Base-by-base conservation (phyloP, 441 rosid genomes). In the Aleurites moluccanus region DNA sequence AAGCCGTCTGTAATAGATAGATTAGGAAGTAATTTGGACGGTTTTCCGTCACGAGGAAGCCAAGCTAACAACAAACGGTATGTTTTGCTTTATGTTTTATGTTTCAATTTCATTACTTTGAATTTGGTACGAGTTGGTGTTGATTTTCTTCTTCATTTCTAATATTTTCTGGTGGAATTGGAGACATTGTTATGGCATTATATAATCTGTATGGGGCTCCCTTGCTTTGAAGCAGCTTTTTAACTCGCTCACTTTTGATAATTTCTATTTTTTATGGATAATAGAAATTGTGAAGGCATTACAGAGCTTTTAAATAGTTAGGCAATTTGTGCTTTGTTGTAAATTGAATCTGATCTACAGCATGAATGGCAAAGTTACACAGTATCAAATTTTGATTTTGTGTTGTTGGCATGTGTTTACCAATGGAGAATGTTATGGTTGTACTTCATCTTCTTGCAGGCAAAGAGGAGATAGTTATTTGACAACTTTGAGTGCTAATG, bases 1-100 rank as follows among this genome's bases (percentile, higher is more conserved):
- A 94, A 94, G 87, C 88, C 97, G 63, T 85, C 98, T 45, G 86
- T 88, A 10, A 89, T 90, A 80, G 98, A 94, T 65, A 86, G 98
- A 82, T 79, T 94, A 80, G 98, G 97, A 44, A 76, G 82, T 63
- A 85, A 73, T 84, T 73, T 72, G 16, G 94, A 86, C 78, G 45
- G 72, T 76, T 85, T 87, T 1, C 49, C 50, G 40, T 76, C 64
- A 11, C 71, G 53, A 35, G 88, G 86, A 63, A 77, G 69, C 64
- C 85, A 72, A 56, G 64, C 66, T 57, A 72, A 80, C 85, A 78
- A 79, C 77, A 93, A 91, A 85, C 81, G 93, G 98, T 93, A 73
- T 15, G 82, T 69, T 77, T 75, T 53, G 10, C 27, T 65, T 50
- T 69, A n/a, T 2, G 21, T 47, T 67, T 63, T 72, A 71, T 66